Percentiles rank a stretch among this genome's conserved stretches.
These are phyloP conservation scores for Rhizophora apiculata DNA, from an alignment of 345 rosid species.

Conservation along the genomic window DNA sequence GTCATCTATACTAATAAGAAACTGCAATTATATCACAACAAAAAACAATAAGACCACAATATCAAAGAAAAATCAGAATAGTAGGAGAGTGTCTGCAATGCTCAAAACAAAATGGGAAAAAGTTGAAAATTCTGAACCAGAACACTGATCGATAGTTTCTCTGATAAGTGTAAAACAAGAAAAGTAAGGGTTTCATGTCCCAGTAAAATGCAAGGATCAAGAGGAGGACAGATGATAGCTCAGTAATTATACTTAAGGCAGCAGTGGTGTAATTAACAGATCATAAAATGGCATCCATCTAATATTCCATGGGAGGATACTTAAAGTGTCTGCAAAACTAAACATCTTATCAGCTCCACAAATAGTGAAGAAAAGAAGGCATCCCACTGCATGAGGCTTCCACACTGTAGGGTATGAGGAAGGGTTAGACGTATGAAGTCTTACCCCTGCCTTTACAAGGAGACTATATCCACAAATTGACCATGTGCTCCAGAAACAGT, in stretches of 20 bases:
- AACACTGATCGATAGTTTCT: no score
- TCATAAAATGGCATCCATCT: background rate
- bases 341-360: no score
- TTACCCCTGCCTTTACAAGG: no score
- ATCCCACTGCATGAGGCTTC: no score
- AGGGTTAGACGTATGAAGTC: no score
- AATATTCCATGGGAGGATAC: background rate
- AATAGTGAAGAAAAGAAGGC: no score
- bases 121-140: background rate
- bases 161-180: no score
- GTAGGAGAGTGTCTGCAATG: background rate
- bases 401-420: no score
- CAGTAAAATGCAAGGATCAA: no score
- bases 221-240: background rate
- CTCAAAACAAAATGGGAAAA: background rate
- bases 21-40: background rate
- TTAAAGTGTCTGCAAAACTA: background rate
- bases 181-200: no score
- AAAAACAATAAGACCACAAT: background rate
- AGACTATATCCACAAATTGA: no score
- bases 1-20: background rate
- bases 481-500: no score
- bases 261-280: background rate
- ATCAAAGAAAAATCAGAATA: background rate
- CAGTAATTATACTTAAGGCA: constrained; percentile 1